Conservation (phyloP, 2,329 filamentous ascomycete genomes). For the Fusarium sp. region DNA sequence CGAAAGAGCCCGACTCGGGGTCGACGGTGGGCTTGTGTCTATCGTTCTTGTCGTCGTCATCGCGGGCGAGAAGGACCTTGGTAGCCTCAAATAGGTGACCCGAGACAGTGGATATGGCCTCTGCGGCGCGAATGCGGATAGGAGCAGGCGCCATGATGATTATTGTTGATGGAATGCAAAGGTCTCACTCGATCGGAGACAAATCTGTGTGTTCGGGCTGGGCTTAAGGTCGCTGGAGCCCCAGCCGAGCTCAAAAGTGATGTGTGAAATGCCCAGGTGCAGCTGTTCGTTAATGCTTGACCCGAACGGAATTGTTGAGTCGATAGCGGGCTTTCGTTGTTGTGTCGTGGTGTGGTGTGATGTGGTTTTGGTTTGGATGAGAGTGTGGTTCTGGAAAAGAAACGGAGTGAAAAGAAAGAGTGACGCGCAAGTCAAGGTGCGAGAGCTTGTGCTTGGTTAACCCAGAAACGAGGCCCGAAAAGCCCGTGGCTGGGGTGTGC, state of each 20-base stretch:
- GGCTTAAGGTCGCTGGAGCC: slow-evolving; percentile 45
- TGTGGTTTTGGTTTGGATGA: neutral
- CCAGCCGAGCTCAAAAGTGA: slow-evolving; percentile 43
- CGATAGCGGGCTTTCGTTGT: neutral
- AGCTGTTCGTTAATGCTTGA: neutral
- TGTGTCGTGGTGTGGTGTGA: neutral
- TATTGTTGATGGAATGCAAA: slow-evolving; percentile 30
- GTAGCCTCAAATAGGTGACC: slow-evolving; percentile 58
- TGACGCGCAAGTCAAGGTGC: slow-evolving; percentile 24
- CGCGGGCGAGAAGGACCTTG: slow-evolving; percentile 57
- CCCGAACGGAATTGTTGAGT: neutral
- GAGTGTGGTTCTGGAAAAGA: neutral
- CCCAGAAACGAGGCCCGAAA: slow-evolving; percentile 46
- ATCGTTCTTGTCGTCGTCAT: slow-evolving; percentile 41
- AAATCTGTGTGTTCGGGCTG: slow-evolving; percentile 22
- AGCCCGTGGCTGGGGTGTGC: slow-evolving; percentile 44
- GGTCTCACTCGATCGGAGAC: slow-evolving; percentile 38
- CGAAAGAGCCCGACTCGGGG: slow-evolving; percentile 62
- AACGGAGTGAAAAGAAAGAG: slow-evolving; percentile 12
- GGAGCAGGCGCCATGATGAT: slow-evolving; percentile 57
- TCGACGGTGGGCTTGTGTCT: slow-evolving; percentile 50
- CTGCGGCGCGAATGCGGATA: slow-evolving; percentile 37
- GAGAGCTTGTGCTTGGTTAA: slow-evolving; percentile 42
- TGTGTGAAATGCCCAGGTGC: slow-evolving; percentile 16
- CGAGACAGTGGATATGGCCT: slow-evolving; percentile 48